Base-by-base conservation (phyloP, 805 yeast genomes). In the Kodamaea laetipori region DNA sequence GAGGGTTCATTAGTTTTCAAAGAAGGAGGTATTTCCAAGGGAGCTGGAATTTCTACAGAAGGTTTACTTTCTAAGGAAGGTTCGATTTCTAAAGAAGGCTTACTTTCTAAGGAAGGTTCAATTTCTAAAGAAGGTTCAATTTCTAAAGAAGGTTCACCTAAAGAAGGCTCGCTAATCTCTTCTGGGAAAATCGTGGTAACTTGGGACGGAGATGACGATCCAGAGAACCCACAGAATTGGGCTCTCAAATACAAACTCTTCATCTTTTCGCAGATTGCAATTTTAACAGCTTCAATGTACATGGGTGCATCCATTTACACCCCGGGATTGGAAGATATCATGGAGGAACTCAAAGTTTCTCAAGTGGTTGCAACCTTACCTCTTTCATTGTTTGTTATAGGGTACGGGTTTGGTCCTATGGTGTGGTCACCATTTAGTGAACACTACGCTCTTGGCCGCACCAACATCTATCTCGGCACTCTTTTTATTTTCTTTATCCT, bases 191-290 rank as follows among this genome's bases (percentile, higher is more conserved):
- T 61, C 3, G 17, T 58, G 4, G 61, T 57, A 11, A 50, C 49
- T 3, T 67, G 67, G 69, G 70, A 68, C 30, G 68, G 68, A 7
- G 73, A 65, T 3, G 73, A 72, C 42, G 85, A 80, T 53, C 77
- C 80, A 1, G 80, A 75, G 44, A 61, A 76, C 50, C 87, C 88
- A 0, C 53, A 61, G n/a, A 79, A 78, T 54, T 82, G 87, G 87
- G 66, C 81, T 0, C 23, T 55, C 0, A 35, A 45, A 24, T 65
- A 70, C 39, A 78, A 76, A 53, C 26, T 57, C 2, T 38, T 74
- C 24, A 64, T 76, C 32, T 56, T 72, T 4, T 4, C 56, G 1
- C 66, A 71, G 48, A 63, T 78, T 10, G 64, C 76, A 6, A 46
- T 77, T 23, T 57, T 78, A 38, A 73, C 83, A 3, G 60, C 72